Percentiles rank a stretch among this genome's conserved stretches.
These are phyloP conservation scores for Xylaria sp. DNA, from an alignment of 2,329 filamentous ascomycete species.

Conservation along the genomic window DNA sequence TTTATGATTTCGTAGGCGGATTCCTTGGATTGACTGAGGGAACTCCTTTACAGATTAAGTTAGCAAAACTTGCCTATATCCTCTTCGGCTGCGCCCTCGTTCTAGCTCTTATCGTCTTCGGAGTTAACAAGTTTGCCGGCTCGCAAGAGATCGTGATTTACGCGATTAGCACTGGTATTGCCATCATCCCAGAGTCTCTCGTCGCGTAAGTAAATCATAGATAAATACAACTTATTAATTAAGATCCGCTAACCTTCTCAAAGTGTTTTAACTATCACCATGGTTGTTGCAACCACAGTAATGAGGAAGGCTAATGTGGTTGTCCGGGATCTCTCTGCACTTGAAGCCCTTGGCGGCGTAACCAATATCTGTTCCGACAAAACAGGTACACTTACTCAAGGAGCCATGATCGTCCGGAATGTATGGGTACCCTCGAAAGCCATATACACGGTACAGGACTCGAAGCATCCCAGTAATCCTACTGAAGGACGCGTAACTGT, in stretches of 20 bases:
- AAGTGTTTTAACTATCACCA: conserved; percentile 74
- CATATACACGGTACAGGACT: conserved; percentile 69
- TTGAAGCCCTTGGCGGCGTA: conserved; percentile 76
- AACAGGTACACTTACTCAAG: conserved; percentile 75
- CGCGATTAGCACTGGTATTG: conserved; percentile 67
- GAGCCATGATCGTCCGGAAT: conserved; percentile 75
- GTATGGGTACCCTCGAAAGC: conserved; percentile 70
- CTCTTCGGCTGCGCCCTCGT: conserved; percentile 77
- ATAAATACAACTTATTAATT: conserved; percentile 30
- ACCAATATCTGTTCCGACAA: conserved; percentile 80
- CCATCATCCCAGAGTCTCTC: conserved; percentile 71
- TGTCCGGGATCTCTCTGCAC: conserved; percentile 71
- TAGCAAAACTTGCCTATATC: conserved; percentile 79
- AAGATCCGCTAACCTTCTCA: conserved; percentile 25
- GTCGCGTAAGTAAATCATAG: conserved; percentile 61
- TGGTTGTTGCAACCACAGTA: conserved; percentile 71
- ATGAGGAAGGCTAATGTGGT: conserved; percentile 74
- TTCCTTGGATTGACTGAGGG: conserved; percentile 72
- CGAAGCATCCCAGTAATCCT: conserved; percentile 70
- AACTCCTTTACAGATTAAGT: conserved; percentile 80
- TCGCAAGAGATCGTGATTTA: conserved; percentile 66
- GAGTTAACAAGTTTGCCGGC: conserved; percentile 63
- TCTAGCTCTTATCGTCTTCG: conserved; percentile 67
- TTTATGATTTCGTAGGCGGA: conserved; percentile 62
- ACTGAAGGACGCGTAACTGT: conserved; percentile 66